A percentile compares a stretch with the other conserved stretches of the same genome.
These are phyloP conservation scores for Physocladia obscura DNA, from an alignment of 192 early-diverging fungal genomes.

Conservation along the genomic window DNA sequence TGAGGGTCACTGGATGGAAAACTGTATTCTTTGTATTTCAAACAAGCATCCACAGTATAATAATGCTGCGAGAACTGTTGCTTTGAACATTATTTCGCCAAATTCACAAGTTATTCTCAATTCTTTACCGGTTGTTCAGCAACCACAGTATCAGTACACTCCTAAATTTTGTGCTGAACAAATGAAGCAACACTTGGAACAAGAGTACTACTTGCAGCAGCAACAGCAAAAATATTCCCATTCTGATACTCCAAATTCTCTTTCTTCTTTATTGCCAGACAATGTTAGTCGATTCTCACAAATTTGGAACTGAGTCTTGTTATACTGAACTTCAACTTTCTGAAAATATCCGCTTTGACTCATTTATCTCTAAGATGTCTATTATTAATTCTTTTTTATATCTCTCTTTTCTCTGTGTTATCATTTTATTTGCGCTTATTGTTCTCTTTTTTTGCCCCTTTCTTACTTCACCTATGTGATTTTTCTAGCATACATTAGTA, in stretches of 20 bases:
- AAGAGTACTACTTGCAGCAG: too few relatives aligned
- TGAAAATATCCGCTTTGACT: too few relatives aligned
- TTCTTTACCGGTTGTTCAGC: constrained; percentile 13
- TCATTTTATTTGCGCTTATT: not conserved
- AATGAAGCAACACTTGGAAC: not conserved
- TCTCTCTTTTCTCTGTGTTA: too few relatives aligned
- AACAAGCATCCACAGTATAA: constrained; percentile 34
- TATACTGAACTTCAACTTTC: not conserved
- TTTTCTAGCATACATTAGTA: too few relatives aligned
- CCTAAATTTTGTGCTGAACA: constrained; percentile 10
- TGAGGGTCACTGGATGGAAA: constrained; percentile 30
- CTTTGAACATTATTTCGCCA: constrained; percentile 18
- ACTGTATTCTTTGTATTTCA: constrained; percentile 23
- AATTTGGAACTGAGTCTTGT: too few relatives aligned
- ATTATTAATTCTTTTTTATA: too few relatives aligned
- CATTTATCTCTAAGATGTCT: too few relatives aligned
- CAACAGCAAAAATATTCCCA: not conserved
- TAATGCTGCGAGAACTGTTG: constrained; percentile 21
- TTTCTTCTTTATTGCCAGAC: not conserved
- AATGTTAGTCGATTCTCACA: not conserved
- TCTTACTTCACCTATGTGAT: not conserved
- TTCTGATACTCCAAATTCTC: not conserved
- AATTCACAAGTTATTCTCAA: constrained; percentile 15
- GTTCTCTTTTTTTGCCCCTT: not conserved
- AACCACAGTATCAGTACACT: constrained; percentile 5